These are phyloP conservation scores for Turritis glabra DNA, from an alignment of 345 rosid species.

Conservation along the genomic window DNA sequence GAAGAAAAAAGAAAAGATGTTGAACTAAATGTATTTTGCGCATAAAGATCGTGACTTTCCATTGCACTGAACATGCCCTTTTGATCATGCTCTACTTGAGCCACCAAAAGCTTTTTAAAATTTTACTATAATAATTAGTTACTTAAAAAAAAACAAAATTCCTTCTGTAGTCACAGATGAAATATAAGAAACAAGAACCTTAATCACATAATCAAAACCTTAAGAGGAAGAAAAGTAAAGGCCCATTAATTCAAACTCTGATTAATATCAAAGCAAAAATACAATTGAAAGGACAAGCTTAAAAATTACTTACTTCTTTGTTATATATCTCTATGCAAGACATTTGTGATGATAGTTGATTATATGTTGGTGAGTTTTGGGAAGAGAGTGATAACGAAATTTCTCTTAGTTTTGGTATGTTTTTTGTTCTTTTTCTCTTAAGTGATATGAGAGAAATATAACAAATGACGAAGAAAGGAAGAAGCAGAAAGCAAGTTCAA, in stretches of 20 bases:
- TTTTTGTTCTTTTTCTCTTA: not conserved
- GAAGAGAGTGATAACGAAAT: slow-evolving; percentile 10
- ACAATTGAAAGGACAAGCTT: not conserved
- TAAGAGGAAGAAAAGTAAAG: not conserved
- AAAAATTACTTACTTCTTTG: slow-evolving; percentile 49
- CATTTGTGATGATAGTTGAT: slow-evolving; percentile 35
- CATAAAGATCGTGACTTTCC: slow-evolving; percentile 40
- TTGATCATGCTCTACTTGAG: slow-evolving; percentile 36
- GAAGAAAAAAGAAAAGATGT: slow-evolving; percentile 15
- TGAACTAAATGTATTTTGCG: slow-evolving; percentile 30
- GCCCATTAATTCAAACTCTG: not conserved
- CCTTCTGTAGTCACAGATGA: not conserved
- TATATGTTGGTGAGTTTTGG: not conserved
- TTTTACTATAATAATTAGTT: not conserved
- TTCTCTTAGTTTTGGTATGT: not conserved
- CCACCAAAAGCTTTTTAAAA: slow-evolving; percentile 3
- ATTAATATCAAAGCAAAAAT: not conserved
- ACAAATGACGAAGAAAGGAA: slow-evolving; percentile 29
- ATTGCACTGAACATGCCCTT: slow-evolving; percentile 26
- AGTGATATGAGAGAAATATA: slow-evolving; percentile 31
- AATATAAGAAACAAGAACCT: slow-evolving; percentile 2
- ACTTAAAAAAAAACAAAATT: not conserved
- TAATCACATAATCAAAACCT: not conserved
- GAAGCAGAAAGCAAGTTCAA: slow-evolving; percentile 34
- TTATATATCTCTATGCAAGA: slow-evolving; percentile 50